phyloP scores from a whole-genome alignment of 768 basidiomycete species.

The Psilocybe subaeruginosa region DNA sequence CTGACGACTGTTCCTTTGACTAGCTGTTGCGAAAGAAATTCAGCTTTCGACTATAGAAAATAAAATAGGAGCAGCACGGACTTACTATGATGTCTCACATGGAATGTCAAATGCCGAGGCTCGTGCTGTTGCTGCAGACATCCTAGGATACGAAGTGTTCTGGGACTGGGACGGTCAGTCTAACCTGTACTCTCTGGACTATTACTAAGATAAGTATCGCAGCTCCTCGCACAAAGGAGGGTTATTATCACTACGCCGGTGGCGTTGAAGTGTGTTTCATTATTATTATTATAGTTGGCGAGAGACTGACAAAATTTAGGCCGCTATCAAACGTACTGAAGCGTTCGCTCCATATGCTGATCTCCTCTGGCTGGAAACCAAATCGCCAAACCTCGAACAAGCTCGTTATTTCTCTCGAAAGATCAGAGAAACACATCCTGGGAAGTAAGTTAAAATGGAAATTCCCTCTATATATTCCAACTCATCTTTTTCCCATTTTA shows the following conservation, averaged over 20 bases:
- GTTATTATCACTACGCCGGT: constrained; percentile 86
- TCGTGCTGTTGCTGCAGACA: constrained; percentile 71
- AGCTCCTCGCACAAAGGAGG: constrained; percentile 90
- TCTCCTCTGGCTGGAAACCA: constrained; percentile 93
- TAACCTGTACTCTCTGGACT: not conserved
- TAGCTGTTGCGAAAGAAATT: constrained; percentile 67
- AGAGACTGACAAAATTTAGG: constrained; percentile 33
- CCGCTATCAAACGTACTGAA: constrained; percentile 80
- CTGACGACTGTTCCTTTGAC: not conserved
- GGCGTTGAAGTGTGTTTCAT: constrained; percentile 61
- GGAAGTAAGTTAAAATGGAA: constrained; percentile 51
- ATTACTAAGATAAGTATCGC: constrained; percentile 7
- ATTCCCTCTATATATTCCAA: not conserved
- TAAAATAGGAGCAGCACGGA: constrained; percentile 57
- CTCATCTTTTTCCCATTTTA: constrained; percentile 1
- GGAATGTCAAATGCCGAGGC: constrained; percentile 78
- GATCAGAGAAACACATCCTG: constrained; percentile 73
- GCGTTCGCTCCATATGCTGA: constrained; percentile 88
- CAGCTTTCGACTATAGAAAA: constrained; percentile 47
- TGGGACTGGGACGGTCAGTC: constrained; percentile 90
- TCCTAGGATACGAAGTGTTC: constrained; percentile 68
- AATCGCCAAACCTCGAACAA: constrained; percentile 80
- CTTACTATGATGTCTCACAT: constrained; percentile 56
- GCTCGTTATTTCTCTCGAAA: constrained; percentile 78
- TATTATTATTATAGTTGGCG: not conserved